These are phyloP conservation scores for Dioscorea dumetorum DNA, from an alignment of 106 monocot species.

Conservation along the genomic window DNA sequence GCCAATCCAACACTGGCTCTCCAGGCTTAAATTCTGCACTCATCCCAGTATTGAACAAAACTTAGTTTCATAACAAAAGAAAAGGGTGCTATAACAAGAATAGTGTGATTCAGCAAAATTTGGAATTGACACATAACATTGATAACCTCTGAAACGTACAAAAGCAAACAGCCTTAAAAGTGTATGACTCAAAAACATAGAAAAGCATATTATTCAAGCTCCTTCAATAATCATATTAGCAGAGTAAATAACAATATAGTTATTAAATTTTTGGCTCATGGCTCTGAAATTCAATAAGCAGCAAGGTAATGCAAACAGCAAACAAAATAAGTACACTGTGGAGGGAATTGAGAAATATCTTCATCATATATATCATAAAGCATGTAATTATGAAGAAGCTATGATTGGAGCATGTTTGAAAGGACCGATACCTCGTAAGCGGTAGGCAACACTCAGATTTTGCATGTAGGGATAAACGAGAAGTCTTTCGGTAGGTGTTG, in stretches of 20 bases:
- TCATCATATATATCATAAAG: background rate
- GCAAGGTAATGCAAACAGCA: background rate
- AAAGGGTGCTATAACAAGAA: no score
- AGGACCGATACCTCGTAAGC: slow-evolving; percentile 6
- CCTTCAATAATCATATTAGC: no score
- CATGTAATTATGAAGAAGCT: background rate
- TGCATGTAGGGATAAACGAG: slow-evolving; percentile 13
- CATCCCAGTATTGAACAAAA: slow-evolving; percentile 6
- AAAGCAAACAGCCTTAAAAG: background rate
- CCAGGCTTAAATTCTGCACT: slow-evolving; percentile 66
- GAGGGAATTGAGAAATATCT: background rate
- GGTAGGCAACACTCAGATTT: slow-evolving; percentile 15
- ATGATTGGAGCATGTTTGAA: background rate
- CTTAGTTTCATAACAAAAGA: no score
- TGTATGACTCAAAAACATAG: background rate
- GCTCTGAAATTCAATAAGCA: background rate
- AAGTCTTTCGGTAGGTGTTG: slow-evolving; percentile 7
- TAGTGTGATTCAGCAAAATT: no score
- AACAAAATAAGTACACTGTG: background rate
- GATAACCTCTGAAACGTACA: no score
- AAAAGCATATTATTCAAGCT: background rate
- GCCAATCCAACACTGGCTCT: slow-evolving; percentile 80
- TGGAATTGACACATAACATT: no score
- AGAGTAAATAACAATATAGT: no score
- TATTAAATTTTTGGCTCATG: background rate